Evolutionary conservation across 106 monocot species (phyloP).

Genomic region (Amphibolis antarctica): DNA sequence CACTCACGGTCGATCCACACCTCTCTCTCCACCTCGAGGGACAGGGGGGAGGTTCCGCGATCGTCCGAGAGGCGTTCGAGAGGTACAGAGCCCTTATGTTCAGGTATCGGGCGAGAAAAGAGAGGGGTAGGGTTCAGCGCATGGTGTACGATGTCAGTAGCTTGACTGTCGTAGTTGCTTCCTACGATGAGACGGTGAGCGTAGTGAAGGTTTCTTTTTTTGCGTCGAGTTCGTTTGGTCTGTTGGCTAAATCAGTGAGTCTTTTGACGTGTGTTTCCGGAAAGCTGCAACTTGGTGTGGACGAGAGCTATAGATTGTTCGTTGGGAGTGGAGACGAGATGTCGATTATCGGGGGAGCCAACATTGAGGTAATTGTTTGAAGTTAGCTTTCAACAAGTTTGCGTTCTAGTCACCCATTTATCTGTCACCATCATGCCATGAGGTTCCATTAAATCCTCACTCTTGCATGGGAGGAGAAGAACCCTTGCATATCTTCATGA

Average conservation of each 20-base stretch:
- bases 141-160: conserved; percentile 33
- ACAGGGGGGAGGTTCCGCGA: conserved; percentile 20
- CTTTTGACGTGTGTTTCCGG: background rate
- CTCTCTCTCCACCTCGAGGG: conserved; percentile 34
- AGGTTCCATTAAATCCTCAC: too few species aligned
- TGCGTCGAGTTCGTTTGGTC: background rate
- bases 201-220: background rate
- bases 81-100: conserved; percentile 59
- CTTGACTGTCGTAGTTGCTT: conserved; percentile 49
- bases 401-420: too few species aligned
- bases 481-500: too few species aligned
- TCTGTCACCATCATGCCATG: too few species aligned
- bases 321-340: conserved; percentile 20
- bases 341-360: conserved; percentile 48
- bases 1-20: conserved; percentile 59
- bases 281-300: conserved; percentile 74
- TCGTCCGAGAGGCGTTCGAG: conserved; percentile 56
- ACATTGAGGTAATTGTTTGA: conserved; percentile 49
- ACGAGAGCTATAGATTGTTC: conserved; percentile 74
- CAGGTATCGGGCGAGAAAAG: conserved; percentile 19
- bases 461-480: too few species aligned
- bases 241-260: background rate
- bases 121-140: background rate
- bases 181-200: conserved; percentile 66
- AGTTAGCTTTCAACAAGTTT: background rate